Evolutionary conservation across 306 rosid genomes (phyloP).

Genomic region (Purshia tridentata): DNA sequence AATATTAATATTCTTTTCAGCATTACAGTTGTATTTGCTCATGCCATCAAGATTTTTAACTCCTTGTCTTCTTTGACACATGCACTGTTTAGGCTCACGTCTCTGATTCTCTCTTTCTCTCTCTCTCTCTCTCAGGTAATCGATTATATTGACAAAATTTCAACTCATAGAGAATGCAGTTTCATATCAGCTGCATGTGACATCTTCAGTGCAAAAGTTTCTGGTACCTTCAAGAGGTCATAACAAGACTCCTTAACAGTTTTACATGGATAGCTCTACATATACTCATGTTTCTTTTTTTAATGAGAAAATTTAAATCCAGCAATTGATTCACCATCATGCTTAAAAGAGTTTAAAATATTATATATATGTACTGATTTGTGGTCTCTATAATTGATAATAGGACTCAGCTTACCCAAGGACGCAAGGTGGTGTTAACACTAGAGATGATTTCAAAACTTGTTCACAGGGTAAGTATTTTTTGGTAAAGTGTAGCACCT

Average conservation of each 20-base stretch:
- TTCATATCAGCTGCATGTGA: conserved; percentile 74
- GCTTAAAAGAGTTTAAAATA: background rate
- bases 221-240: conserved; percentile 90
- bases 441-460: conserved; percentile 81
- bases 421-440: conserved; percentile 72
- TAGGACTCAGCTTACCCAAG: conserved; percentile 88
- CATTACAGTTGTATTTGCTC: conserved; percentile 12
- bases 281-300: background rate
- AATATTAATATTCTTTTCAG: conserved; percentile 17
- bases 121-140: conserved; percentile 55
- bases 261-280: background rate
- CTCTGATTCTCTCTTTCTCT: background rate
- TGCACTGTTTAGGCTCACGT: conserved; percentile 13
- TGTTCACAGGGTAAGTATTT: conserved; percentile 65
- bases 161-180: conserved; percentile 69
- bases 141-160: conserved; percentile 76
- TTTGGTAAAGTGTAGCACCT: conserved; percentile 15
- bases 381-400: conserved; percentile 30
- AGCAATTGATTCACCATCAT: background rate
- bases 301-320: background rate
- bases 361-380: conserved; percentile 21
- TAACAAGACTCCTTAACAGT: background rate
- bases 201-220: conserved; percentile 80
- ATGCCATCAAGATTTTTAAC: background rate
- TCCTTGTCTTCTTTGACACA: conserved; percentile 17